Base-by-base conservation (phyloP, 192 early-diverging fungal genomes). In the Chytriomyces confervae region DNA sequence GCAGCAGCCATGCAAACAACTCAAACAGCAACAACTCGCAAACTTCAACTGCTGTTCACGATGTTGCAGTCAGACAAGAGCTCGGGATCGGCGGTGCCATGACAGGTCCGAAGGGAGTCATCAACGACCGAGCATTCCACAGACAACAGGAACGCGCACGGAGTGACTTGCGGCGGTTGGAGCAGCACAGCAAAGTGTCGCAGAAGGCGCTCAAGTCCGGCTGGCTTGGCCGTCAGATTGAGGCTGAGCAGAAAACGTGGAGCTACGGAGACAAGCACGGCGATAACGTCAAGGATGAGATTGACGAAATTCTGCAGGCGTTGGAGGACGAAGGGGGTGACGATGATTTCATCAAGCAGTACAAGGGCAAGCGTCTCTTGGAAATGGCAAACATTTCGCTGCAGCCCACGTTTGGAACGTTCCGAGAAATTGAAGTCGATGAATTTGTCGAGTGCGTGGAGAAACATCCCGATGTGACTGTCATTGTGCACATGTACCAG, bases 41-140 rank as follows among this genome's bases (percentile, higher is more conserved):
- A 10, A 73, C 66, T 16, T 69, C 53, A 27, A 66, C 79, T 45
- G 67, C 79, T 13, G 36, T 81, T 16, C 50, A 66, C 0, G 83
- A 85, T 71, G 49, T 75, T 43, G 76, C 76, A 3, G 65, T 80
- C 36, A 67, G 86, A 7, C 81, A 83, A 50, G 66, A 83, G 13
- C 72, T 87, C 8, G 79, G 77, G 13, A 69, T 84, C 45, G 88
- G 86, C 45, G 80, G 84, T 23, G 79, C 87, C 10, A 72, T 81
- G 60, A 90, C 86, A n/a, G 89, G 89, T 10, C 84, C 85, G 1
- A 90, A 90, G 62, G 86, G 89, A 49, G 89, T 90, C 23, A 76
- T 87, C 27, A 84, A 82, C 50, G 89, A 90, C 79, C 71, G 84
- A 51, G 79, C 81, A 62, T 90, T 90, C 60, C 87, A 89, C 69